These are phyloP conservation scores for Suhomyces vadensis DNA, from an alignment of 805 yeast species.

Conservation along the genomic window DNA sequence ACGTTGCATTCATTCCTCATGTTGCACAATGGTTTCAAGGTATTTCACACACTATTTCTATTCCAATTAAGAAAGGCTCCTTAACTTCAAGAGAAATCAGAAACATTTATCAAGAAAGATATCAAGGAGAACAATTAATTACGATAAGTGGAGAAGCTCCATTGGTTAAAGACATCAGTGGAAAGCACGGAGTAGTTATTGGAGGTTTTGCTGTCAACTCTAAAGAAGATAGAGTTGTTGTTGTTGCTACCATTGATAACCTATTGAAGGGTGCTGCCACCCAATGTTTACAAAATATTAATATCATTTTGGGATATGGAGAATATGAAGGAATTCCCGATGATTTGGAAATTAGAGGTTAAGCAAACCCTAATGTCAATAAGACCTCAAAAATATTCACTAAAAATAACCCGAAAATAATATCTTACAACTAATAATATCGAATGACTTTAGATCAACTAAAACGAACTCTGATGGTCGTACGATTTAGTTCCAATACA, in stretches of 20 bases:
- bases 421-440: too few relatives aligned
- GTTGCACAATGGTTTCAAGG: constrained; percentile 99
- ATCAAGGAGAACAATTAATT: constrained; percentile 82
- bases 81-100: constrained; percentile 81
- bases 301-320: constrained; percentile 83
- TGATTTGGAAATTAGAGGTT: constrained; percentile 55
- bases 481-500: too few relatives aligned
- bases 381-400: too few relatives aligned
- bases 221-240: constrained; percentile 84
- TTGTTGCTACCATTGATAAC: constrained; percentile 95
- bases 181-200: constrained; percentile 90
- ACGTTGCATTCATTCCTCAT: constrained; percentile 92
- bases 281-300: constrained; percentile 95
- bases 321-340: constrained; percentile 95
- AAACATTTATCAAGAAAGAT: constrained; percentile 82
- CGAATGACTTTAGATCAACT: too few relatives aligned
- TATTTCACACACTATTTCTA: constrained; percentile 85
- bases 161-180: constrained; percentile 83
- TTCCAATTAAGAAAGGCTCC: constrained; percentile 70
- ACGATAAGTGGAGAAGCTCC: constrained; percentile 92
- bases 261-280: constrained; percentile 98
- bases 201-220: constrained; percentile 96
- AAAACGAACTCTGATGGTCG: too few relatives aligned
- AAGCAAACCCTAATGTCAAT: too few relatives aligned
- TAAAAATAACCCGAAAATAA: too few relatives aligned